Evolutionary conservation across 129 eudicot species (phyloP), one percentile per base, ranked within the genome.

Genomic region (Apium graveolens): DNA sequence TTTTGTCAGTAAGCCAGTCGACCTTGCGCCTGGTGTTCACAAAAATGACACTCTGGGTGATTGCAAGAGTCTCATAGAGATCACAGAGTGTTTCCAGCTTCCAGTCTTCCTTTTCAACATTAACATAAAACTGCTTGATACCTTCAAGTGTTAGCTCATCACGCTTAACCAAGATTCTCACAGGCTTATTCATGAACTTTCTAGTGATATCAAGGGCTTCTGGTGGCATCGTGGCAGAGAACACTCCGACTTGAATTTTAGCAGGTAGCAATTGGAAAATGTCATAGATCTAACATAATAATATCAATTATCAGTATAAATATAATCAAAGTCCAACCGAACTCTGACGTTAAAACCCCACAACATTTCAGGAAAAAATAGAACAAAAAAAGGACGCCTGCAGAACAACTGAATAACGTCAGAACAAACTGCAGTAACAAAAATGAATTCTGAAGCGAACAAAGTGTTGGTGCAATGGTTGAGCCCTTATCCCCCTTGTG

Each of bases 11-110:
- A n/a, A 91, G 82, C 97, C 90, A 91, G 88, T 88, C 96, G 4
- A 91, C 93, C 87, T 91, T 91, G 26, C 97, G 83, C 16, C 89
- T 65, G 12, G 97, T 92, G 92, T 90, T 90, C 70, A 92, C 96
- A 9, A 88, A 92, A 66, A 92, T 92, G 75, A 92, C 97, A 43
- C 91, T 86, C 74, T 92, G 93, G 70, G 96, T 92, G 82, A 91
- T 91, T 43, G 93, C 96, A 27, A 89, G 75, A 7, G 96, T 90
- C 77, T 90, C 92, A 27, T 88, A 90, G 11, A 91, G 90, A 65
- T 88, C 97, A 48, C 97, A 91, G 0, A 91, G 83, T 0, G 93
- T 91, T 57, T 91, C 93, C 6, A 91, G 93, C 78, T 91, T 91
- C 93, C 96, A 91, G 10, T 91, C 96, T 70, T 91, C 92, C 84